Conservation (phyloP, 352 stramenopile genomes). For the Phytophthora pistaciae region DNA sequence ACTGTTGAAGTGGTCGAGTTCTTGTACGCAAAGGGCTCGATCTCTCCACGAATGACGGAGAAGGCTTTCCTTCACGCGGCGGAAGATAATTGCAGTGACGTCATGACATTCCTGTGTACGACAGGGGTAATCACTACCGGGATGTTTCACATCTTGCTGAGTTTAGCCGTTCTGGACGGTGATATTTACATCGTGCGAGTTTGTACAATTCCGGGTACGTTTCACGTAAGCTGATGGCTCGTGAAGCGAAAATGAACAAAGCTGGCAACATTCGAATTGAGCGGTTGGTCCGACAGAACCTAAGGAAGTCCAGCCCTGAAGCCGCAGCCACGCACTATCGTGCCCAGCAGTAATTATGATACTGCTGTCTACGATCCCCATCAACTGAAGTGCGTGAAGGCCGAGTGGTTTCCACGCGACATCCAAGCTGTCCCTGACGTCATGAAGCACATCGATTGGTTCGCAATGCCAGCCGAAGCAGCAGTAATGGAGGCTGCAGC, state of each 20-base stretch:
- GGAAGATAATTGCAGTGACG: not conserved
- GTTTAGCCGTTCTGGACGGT: not conserved
- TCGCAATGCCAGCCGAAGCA: not conserved
- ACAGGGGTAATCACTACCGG: not conserved
- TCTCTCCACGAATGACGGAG: not conserved
- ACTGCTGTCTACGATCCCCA: not conserved
- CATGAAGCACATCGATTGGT: constrained; percentile 2
- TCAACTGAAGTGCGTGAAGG: not conserved
- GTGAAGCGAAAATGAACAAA: not conserved
- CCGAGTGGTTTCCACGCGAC: not conserved
- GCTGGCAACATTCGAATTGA: not conserved
- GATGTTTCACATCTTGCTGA: not conserved
- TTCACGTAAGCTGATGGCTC: not conserved
- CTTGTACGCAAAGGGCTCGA: constrained; percentile 4
- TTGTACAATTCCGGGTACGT: not conserved
- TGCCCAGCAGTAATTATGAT: not conserved
- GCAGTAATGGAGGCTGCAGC: constrained; percentile 5
- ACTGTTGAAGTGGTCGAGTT: constrained; percentile 2
- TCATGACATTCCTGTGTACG: not conserved
- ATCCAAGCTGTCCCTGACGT: constrained; percentile 4
- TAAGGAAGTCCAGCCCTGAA: not conserved
- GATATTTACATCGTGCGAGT: constrained; percentile 4
- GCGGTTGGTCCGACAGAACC: constrained; percentile 2
- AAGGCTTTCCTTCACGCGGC: not conserved
- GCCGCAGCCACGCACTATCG: not conserved